Conservation (phyloP, 2,329 filamentous ascomycete genomes). For the Epichloe festucae region DNA sequence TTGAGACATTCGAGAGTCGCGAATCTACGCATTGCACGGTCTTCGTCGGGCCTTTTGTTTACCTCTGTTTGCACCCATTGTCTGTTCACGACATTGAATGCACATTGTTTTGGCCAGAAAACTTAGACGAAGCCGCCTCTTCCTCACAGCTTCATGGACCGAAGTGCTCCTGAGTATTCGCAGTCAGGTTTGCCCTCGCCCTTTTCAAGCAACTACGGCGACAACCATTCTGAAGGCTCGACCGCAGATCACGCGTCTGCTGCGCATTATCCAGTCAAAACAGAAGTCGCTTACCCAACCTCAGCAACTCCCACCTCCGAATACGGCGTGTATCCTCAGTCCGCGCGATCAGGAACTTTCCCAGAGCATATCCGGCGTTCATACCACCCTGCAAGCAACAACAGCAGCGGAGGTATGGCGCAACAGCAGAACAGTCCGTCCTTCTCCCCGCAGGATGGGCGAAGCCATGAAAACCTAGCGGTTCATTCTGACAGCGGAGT, state of each 20-base stretch:
- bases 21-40: not conserved
- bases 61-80: not conserved
- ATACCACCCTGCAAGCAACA: conserved; percentile 67
- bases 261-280: conserved; percentile 75
- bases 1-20: not conserved
- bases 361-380: conserved; percentile 77
- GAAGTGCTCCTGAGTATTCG: conserved; percentile 61
- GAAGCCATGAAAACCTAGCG: conserved; percentile 62
- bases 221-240: conserved; percentile 72
- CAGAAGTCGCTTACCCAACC: conserved; percentile 67
- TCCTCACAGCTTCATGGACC: conserved; percentile 37
- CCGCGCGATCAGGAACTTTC: conserved; percentile 71
- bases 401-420: conserved; percentile 80
- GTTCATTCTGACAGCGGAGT: conserved; percentile 92
- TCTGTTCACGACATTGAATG: conserved; percentile 9
- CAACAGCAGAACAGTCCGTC: conserved; percentile 97
- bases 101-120: not conserved
- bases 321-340: conserved; percentile 65
- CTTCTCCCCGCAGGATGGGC: conserved; percentile 70
- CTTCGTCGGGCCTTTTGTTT: not conserved
- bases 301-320: conserved; percentile 80
- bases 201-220: conserved; percentile 51
- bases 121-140: conserved; percentile 6
- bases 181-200: conserved; percentile 78
- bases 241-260: conserved; percentile 85